Conservation (phyloP, 805 yeast genomes). For the Monosporozyma solicola region DNA sequence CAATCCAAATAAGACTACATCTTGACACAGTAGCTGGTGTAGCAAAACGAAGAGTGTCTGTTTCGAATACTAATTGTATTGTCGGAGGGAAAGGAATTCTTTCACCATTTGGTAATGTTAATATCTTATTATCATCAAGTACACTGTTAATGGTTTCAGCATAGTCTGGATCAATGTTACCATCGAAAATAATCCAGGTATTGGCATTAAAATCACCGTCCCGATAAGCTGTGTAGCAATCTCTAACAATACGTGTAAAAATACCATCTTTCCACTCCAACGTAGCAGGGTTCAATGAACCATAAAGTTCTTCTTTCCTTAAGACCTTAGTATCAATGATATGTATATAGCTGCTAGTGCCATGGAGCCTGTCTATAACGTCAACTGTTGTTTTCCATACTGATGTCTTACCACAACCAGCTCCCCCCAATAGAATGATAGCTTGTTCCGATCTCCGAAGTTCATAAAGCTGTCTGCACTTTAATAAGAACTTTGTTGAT, state of each 20-base stretch:
- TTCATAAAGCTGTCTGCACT: slow-evolving; percentile 52
- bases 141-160: slow-evolving; percentile 86
- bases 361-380: slow-evolving; percentile 34
- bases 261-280: slow-evolving; percentile 92
- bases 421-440: slow-evolving; percentile 64
- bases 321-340: slow-evolving; percentile 70
- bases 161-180: slow-evolving; percentile 92
- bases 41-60: slow-evolving; percentile 51
- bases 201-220: slow-evolving; percentile 36
- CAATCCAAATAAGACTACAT: slow-evolving; percentile 82
- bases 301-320: slow-evolving; percentile 57
- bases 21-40: slow-evolving; percentile 91
- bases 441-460: slow-evolving; percentile 65
- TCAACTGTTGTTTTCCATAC: slow-evolving; percentile 42
- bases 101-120: slow-evolving; percentile 88
- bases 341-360: slow-evolving; percentile 23
- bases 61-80: slow-evolving; percentile 67
- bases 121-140: slow-evolving; percentile 72
- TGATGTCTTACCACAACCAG: slow-evolving; percentile 69
- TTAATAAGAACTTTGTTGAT: slow-evolving; percentile 40
- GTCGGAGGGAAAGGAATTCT: slow-evolving; percentile 58
- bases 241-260: slow-evolving; percentile 1
- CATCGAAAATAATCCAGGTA: slow-evolving; percentile 81
- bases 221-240: neutral
- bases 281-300: slow-evolving; percentile 62